These are phyloP conservation scores for Botrytis elliptica DNA, from an alignment of 2,329 filamentous ascomycete species.

Conservation along the genomic window DNA sequence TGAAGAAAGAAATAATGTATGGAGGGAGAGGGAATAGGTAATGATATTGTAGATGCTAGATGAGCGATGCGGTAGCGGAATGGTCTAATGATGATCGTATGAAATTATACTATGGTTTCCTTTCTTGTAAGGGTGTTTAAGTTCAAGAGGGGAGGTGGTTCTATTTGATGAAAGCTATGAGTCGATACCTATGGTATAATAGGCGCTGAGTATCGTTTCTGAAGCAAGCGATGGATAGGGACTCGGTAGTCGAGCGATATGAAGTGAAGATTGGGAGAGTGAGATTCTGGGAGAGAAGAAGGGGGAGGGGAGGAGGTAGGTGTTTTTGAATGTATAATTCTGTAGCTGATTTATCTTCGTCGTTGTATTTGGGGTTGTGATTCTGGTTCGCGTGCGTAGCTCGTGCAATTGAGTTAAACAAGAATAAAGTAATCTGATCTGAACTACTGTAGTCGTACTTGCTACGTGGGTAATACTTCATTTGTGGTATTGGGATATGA, in stretches of 20 bases:
- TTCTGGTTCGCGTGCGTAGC: too few relatives aligned
- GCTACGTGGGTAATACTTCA: neutral
- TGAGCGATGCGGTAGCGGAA: neutral
- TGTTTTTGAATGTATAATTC: too few relatives aligned
- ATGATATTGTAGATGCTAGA: neutral
- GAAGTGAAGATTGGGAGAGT: too few relatives aligned
- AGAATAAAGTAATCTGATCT: too few relatives aligned
- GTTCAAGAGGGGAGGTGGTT: neutral
- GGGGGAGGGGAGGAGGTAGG: too few relatives aligned
- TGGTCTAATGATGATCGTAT: neutral
- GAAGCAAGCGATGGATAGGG: neutral
- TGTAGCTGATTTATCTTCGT: too few relatives aligned
- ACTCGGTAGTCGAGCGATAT: neutral
- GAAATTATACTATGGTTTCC: neutral
- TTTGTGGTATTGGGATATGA: too few relatives aligned
- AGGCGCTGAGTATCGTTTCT: neutral
- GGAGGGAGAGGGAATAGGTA: too few relatives aligned
- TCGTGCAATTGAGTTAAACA: neutral
- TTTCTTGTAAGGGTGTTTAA: neutral
- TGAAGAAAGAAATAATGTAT: too few relatives aligned
- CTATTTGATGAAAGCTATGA: neutral
- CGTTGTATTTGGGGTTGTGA: too few relatives aligned
- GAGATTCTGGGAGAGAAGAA: too few relatives aligned
- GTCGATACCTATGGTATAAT: neutral
- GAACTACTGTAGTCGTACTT: neutral